These are phyloP conservation scores for Hymenoscyphus repandus DNA, from an alignment of 2,329 filamentous ascomycete species.

Conservation along the genomic window DNA sequence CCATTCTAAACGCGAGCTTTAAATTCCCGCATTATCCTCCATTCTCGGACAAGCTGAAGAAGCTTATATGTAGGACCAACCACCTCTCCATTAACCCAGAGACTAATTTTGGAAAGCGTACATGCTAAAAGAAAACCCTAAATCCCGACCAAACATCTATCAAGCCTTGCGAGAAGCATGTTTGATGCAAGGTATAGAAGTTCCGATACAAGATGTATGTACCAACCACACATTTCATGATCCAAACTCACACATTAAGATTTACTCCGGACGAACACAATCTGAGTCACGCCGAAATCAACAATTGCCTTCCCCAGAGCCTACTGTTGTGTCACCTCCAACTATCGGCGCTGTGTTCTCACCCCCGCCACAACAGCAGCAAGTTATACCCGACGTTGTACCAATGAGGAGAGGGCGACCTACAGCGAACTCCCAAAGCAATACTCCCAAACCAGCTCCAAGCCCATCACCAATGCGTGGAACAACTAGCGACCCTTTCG, in stretches of 20 bases:
- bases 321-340: constrained; percentile 45
- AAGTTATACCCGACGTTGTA: constrained; percentile 78
- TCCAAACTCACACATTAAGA: constrained; percentile 42
- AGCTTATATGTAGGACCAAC: constrained; percentile 69
- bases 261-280: constrained; percentile 60
- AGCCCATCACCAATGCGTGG: constrained; percentile 66
- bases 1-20: constrained; percentile 92
- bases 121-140: constrained; percentile 83
- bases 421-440: constrained; percentile 42
- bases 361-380: constrained; percentile 64
- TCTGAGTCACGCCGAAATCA: constrained; percentile 58
- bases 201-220: constrained; percentile 84
- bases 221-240: neutral
- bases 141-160: constrained; percentile 80
- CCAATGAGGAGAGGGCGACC: constrained; percentile 90
- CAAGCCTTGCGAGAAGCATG: constrained; percentile 85
- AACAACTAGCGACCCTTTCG: constrained; percentile 77
- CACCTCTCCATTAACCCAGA: neutral
- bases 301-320: constrained; percentile 51
- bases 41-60: constrained; percentile 87
- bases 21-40: constrained; percentile 82
- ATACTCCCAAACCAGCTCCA: constrained; percentile 41
- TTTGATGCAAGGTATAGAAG: constrained; percentile 78
- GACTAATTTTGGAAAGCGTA: constrained; percentile 50
- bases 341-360: constrained; percentile 77